Evolutionary conservation across 495 filamentous ascomycete genomes (phyloP).

Genomic region (Aspergillus leporis): DNA sequence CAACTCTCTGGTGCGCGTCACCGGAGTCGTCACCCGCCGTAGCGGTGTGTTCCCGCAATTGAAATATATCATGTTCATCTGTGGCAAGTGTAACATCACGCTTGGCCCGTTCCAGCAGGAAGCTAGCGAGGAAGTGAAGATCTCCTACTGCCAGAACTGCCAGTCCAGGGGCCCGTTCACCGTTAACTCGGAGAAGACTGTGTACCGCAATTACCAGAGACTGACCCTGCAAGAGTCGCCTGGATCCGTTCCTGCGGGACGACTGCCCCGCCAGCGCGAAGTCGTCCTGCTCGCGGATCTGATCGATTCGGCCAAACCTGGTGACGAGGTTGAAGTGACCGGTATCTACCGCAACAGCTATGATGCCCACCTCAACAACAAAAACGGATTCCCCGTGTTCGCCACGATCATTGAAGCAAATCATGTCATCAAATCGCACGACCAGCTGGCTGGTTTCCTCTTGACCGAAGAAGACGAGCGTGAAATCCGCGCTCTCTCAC

Average conservation of each 20-base stretch:
- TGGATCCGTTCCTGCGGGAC: constrained; percentile 93
- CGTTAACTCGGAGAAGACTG: constrained; percentile 94
- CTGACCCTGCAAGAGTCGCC: constrained; percentile 97
- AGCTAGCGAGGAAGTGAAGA: constrained; percentile 90
- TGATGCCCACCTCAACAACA: constrained; percentile 95
- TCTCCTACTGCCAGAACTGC: constrained; percentile 96
- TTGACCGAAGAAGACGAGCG: constrained; percentile 96
- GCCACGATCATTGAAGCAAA: constrained; percentile 97
- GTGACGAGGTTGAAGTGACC: constrained; percentile 96
- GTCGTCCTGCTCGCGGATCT: constrained; percentile 96
- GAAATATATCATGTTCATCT: constrained; percentile 97
- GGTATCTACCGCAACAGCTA: constrained; percentile 99
- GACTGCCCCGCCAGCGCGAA: constrained; percentile 91
- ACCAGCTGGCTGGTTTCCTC: constrained; percentile 96
- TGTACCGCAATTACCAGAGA: constrained; percentile 99
- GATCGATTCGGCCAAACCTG: constrained; percentile 95
- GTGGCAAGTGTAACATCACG: constrained; percentile 86
- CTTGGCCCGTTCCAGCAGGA: constrained; percentile 98
- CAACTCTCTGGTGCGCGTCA: constrained; percentile 93
- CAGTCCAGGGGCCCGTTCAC: constrained; percentile 95
- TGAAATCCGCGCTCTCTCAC: constrained; percentile 79
- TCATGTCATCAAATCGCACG: constrained; percentile 93
- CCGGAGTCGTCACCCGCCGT: constrained; percentile 91
- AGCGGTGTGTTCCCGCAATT: constrained; percentile 98
- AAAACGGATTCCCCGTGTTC: constrained; percentile 98